A percentile compares a stretch with the other conserved stretches of the same genome.
These are phyloP conservation scores for Xylariaceae sp. DNA, from an alignment of 2,329 filamentous ascomycete species.

Conservation along the genomic window DNA sequence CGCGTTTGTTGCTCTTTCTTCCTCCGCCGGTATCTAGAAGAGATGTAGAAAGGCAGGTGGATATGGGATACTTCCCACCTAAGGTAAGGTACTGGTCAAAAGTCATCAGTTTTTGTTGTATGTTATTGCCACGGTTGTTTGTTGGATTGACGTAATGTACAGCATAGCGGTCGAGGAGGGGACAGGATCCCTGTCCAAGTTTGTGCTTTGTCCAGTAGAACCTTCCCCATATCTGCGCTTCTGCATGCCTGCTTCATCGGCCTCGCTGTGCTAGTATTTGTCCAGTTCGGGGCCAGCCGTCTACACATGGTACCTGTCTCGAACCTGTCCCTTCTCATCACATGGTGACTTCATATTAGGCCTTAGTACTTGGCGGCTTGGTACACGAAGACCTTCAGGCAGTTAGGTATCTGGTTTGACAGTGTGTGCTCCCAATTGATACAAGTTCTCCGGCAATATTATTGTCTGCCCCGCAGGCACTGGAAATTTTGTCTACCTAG, in stretches of 20 bases:
- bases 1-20: too few species aligned
- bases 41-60: too few species aligned
- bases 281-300: constrained; percentile 1
- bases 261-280: constrained; percentile 10
- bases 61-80: too few species aligned
- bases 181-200: constrained; percentile 1
- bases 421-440: too few species aligned
- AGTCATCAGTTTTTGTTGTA: constrained; percentile 8
- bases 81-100: too few species aligned
- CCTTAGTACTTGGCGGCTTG: constrained; percentile 4
- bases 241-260: constrained; percentile 4
- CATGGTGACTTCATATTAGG: too few species aligned
- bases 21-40: too few species aligned
- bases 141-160: constrained; percentile 29
- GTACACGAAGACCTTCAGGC: too few species aligned
- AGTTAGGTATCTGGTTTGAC: too few species aligned
- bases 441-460: not conserved
- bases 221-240: constrained; percentile 4
- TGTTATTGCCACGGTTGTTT: constrained; percentile 9
- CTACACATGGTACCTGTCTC: constrained; percentile 5
- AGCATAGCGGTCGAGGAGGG: constrained; percentile 10
- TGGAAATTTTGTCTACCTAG: too few species aligned
- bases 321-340: constrained; percentile 5
- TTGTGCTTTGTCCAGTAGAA: constrained; percentile 7
- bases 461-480: constrained; percentile 4